Base-by-base conservation (phyloP, 2,329 filamentous ascomycete genomes). In the Leptographium galeiforme region DNA sequence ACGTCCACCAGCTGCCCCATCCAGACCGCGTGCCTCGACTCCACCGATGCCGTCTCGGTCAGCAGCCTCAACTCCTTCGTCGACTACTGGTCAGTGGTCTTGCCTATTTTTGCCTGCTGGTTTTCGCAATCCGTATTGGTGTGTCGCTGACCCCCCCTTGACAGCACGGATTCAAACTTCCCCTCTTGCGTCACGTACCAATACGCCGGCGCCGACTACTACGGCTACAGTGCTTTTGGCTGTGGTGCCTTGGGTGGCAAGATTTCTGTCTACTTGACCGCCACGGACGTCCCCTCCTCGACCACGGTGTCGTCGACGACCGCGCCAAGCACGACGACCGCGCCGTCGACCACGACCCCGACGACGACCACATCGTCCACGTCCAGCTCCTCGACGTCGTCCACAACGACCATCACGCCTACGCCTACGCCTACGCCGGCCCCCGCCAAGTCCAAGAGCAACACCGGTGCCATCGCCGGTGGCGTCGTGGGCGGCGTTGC, bases 151-250 rank as follows among this genome's bases (percentile, higher is more conserved):
- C 45, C 25, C 25, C 25, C 25, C 3, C 33, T n/a, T n/a, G 7
- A 6, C 54, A 65, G 64, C 56, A 57, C 59, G 16, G 45, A 59
- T 19, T 47, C 55, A 1, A 19, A 53, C 0, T 63, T 56, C 40
- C 62, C 63, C 1, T 53, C 63, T 52, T 69, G 66, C 57, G 52
- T 61, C 36, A 67, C 63, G 2, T 59, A 67, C 55, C 44, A 60
- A 14, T 69, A 66, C 54, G 56, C 56, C 3, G 61, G 62, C 48
- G 16, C 33, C 8, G 2, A 7, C 13, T 57, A 62, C 41, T 50
- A n/a, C 1, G 61, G 61, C 44, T 69, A 65, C 54, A 65, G 58
- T 6, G 55, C 68, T 10, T 57, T 62, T 13, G 63, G 60, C 12
- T 69, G 66, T 50, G 63, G 54, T 52, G 60, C 58, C n/a, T n/a